phyloP scores from a whole-genome alignment of 345 rosid genomes.

The Lenwebbia sp. region DNA sequence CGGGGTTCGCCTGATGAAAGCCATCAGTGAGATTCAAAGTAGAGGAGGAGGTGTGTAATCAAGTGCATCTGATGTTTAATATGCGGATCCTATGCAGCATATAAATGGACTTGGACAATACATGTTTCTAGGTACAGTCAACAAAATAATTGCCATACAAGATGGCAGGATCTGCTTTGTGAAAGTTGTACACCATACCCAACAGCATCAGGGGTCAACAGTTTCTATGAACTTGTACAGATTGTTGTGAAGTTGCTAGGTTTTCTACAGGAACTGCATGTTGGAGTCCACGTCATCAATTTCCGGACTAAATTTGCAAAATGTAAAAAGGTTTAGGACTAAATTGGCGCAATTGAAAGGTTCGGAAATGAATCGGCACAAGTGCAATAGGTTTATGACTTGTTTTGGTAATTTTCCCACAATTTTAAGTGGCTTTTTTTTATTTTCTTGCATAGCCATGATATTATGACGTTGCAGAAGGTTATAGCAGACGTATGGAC shows the following conservation, averaged over 20 bases:
- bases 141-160: not conserved
- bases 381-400: no score
- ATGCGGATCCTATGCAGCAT: not conserved
- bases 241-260: not conserved
- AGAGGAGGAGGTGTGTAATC: not conserved
- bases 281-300: no score
- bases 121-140: not conserved
- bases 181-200: no score
- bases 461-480: no score
- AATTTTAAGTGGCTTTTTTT: no score
- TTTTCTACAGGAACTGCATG: not conserved
- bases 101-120: not conserved
- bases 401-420: no score
- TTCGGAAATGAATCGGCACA: no score
- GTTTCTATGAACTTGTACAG: not conserved
- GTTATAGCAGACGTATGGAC: no score
- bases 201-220: not conserved
- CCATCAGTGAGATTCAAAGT: constrained; percentile 1
- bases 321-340: no score
- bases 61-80: not conserved
- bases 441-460: no score
- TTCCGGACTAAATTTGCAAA: no score
- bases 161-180: not conserved
- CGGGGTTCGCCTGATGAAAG: constrained; percentile 15
- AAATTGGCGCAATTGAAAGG: no score